A percentile compares a stretch with the other conserved stretches of the same genome.
Conservation (phyloP, 2,329 filamentous ascomycete genomes). For the Dactylellina sp. region DNA sequence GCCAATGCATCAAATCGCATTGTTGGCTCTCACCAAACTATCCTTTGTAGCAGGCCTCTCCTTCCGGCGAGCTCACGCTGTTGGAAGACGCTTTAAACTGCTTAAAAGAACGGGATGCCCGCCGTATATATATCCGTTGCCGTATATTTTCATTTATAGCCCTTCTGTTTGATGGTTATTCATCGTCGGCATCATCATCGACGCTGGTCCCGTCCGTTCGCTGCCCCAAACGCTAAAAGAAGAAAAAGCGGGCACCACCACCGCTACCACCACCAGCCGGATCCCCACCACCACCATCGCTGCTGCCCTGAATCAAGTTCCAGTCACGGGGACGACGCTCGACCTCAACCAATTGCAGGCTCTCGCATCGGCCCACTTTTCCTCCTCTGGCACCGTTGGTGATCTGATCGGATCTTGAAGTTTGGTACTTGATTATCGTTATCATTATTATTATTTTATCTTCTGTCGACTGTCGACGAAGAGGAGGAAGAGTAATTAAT, state of each 20-base stretch:
- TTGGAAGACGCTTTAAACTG: conserved; percentile 28
- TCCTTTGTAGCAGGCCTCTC: conserved; percentile 4
- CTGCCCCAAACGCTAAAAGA: no score
- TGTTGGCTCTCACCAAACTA: not conserved
- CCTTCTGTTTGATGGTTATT: not conserved
- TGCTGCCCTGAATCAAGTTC: conserved; percentile 9
- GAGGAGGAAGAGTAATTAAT: no score
- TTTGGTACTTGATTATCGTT: no score
- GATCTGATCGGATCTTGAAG: no score
- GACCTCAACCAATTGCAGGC: conserved; percentile 2
- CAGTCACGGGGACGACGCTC: conserved; percentile 43
- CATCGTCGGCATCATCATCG: conserved; percentile 1
- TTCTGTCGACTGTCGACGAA: no score
- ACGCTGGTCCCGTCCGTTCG: conserved; percentile 34
- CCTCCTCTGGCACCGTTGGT: no score
- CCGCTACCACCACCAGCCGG: not conserved
- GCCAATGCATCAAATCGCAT: not conserved
- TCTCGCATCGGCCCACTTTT: no score
- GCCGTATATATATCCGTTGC: conserved; percentile 10
- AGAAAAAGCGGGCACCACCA: conserved; percentile 13
- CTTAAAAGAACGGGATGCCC: conserved; percentile 18
- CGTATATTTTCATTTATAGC: not conserved
- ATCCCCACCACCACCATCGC: conserved; percentile 17
- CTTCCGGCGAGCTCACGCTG: conserved; percentile 18
- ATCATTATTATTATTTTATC: no score